Evolutionary conservation across 805 yeast genomes (phyloP).

Genomic region (Monosporozyma servazzii): DNA sequence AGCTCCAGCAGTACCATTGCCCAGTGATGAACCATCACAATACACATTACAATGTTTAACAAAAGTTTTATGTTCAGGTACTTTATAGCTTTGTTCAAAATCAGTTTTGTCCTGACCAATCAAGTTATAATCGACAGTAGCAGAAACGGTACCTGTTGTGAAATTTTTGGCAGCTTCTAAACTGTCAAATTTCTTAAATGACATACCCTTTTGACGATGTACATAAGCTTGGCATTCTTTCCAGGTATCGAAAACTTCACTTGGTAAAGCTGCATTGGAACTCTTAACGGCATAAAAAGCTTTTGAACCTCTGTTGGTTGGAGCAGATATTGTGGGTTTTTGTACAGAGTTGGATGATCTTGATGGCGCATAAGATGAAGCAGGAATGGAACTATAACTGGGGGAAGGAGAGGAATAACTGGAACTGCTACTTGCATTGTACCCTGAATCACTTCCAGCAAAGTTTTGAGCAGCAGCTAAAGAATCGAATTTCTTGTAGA

Average conservation of each 20-base stretch:
- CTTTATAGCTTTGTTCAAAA: slow-evolving; percentile 9
- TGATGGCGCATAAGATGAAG: not conserved
- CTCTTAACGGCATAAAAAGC: slow-evolving; percentile 31
- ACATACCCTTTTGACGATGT: slow-evolving; percentile 31
- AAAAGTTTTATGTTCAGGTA: slow-evolving; percentile 1
- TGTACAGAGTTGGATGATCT: not conserved
- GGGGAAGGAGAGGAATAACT: not conserved
- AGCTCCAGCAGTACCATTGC: slow-evolving; percentile 40
- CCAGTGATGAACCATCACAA: slow-evolving; percentile 71
- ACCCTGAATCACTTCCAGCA: slow-evolving; percentile 7
- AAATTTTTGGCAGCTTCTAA: slow-evolving; percentile 30
- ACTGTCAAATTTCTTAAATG: slow-evolving; percentile 35
- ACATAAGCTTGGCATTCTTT: slow-evolving; percentile 26
- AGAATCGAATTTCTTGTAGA: slow-evolving; percentile 46
- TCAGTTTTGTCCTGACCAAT: slow-evolving; percentile 11
- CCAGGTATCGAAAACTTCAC: slow-evolving; percentile 29
- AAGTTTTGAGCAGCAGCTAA: slow-evolving; percentile 41
- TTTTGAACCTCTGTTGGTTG: not conserved
- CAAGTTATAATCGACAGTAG: slow-evolving; percentile 12
- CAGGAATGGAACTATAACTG: not conserved
- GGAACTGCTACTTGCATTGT: not conserved
- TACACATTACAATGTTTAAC: slow-evolving; percentile 32
- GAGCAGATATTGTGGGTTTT: not conserved
- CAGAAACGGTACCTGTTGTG: slow-evolving; percentile 13
- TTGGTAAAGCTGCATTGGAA: slow-evolving; percentile 16